These are phyloP conservation scores for Penicillium herquei DNA, from an alignment of 495 filamentous ascomycete species.

Conservation along the genomic window DNA sequence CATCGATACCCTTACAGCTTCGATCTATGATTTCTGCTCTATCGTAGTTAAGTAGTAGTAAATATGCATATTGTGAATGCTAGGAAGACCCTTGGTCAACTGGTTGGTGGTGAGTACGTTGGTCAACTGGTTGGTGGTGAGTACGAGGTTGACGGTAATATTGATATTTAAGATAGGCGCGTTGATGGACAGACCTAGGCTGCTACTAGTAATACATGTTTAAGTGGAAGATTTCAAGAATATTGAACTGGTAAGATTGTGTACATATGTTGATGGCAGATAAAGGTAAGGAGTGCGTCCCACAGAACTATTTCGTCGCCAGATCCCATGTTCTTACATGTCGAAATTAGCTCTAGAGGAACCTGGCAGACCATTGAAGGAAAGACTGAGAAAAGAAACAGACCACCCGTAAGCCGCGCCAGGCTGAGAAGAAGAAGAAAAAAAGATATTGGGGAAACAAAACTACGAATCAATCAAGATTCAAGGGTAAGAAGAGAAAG, in stretches of 20 bases:
- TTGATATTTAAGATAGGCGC: too few species aligned
- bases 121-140: too few species aligned
- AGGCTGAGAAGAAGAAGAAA: background rate
- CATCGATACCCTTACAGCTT: conserved; percentile 47
- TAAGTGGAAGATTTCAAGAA: background rate
- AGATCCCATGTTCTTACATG: too few species aligned
- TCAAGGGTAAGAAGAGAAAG: background rate
- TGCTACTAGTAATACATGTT: too few species aligned
- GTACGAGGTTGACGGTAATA: too few species aligned
- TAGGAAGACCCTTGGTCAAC: too few species aligned
- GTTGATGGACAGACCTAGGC: too few species aligned
- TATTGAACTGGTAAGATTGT: conserved; percentile 9
- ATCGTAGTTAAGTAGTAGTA: background rate
- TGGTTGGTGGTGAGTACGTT: too few species aligned
- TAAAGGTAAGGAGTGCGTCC: conserved; percentile 13
- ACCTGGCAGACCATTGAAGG: background rate
- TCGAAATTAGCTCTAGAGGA: too few species aligned
- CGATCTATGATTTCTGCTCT: conserved; percentile 15
- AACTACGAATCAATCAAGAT: background rate
- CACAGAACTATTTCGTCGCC: background rate
- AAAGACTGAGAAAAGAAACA: background rate
- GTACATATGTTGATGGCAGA: conserved; percentile 11
- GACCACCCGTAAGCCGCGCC: conserved; percentile 3
- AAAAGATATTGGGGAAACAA: background rate
- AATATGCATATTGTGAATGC: too few species aligned